Evolutionary conservation across 495 filamentous ascomycete species (phyloP).

Genomic region (Hypoxylon intermedium): DNA sequence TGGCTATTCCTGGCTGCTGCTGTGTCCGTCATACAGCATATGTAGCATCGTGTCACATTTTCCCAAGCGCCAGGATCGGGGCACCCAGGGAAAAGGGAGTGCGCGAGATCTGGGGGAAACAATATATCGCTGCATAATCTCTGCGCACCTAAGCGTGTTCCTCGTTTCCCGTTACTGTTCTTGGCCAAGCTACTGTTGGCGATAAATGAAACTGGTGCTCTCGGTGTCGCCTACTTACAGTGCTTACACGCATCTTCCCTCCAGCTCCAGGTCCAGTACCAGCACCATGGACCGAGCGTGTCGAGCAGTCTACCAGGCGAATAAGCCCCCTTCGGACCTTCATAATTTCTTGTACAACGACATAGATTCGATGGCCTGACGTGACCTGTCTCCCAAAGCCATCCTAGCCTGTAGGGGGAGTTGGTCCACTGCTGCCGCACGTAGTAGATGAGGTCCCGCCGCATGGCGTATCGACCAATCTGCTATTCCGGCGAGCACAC

Average conservation of each 20-base stretch:
- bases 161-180: slow-evolving; percentile 47
- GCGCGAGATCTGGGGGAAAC: slow-evolving; percentile 45
- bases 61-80: slow-evolving; percentile 44
- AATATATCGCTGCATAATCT: slow-evolving; percentile 46
- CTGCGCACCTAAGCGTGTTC: slow-evolving; percentile 42
- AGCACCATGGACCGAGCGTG: not conserved
- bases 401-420: not conserved
- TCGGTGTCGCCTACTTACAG: slow-evolving; percentile 39
- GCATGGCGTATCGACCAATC: slow-evolving; percentile 18
- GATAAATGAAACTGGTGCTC: slow-evolving; percentile 30
- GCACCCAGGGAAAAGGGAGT: slow-evolving; percentile 34
- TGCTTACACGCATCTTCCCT: slow-evolving; percentile 36
- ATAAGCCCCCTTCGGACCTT: slow-evolving; percentile 19
- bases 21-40: slow-evolving; percentile 41
- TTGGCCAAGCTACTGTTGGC: slow-evolving; percentile 38
- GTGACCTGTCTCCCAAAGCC: slow-evolving; percentile 2
- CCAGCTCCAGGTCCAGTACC: too few relatives aligned
- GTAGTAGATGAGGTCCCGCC: slow-evolving; percentile 24
- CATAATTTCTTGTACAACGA: slow-evolving; percentile 20
- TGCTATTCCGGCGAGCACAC: slow-evolving; percentile 8
- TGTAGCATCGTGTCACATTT: slow-evolving; percentile 39
- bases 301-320: slow-evolving; percentile 10
- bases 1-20: slow-evolving; percentile 36
- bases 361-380: slow-evolving; percentile 9
- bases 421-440: slow-evolving; percentile 10